A percentile compares a stretch with the other conserved stretches of the same genome.
These are phyloP conservation scores for Amborella trichopoda DNA, from an alignment of 164 flowering plant genomes.

Conservation along the genomic window DNA sequence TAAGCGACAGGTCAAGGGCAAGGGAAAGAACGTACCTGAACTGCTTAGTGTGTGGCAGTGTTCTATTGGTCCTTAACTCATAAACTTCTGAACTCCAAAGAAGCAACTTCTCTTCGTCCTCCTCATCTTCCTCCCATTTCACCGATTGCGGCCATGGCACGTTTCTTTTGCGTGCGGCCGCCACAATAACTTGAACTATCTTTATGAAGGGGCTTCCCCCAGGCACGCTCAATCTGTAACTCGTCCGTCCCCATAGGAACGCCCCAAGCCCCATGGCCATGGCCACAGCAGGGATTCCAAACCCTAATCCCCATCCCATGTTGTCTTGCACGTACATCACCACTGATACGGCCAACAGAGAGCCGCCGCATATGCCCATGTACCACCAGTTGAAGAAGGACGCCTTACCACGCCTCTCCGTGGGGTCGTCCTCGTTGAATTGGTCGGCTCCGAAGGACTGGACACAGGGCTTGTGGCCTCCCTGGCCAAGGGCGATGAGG, in stretches of 20 bases:
- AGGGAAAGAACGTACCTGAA: too few relatives aligned
- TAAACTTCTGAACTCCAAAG: too few relatives aligned
- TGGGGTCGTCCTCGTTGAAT: slow-evolving; percentile 4
- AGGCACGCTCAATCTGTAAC: background rate
- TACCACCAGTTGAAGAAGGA: slow-evolving; percentile 9
- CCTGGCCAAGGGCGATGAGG: slow-evolving; percentile 7
- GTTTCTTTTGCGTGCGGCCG: background rate
- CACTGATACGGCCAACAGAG: background rate
- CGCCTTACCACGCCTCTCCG: slow-evolving; percentile 3
- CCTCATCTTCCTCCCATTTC: too few relatives aligned
- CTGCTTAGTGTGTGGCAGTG: too few relatives aligned
- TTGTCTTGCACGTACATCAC: slow-evolving; percentile 4
- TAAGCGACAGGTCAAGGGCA: too few relatives aligned
- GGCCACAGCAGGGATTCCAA: slow-evolving; percentile 1
- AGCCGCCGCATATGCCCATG: slow-evolving; percentile 6
- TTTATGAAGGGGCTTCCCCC: background rate
- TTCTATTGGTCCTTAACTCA: too few relatives aligned
- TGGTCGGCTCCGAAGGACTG: slow-evolving; percentile 8
- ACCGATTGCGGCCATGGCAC: too few relatives aligned
- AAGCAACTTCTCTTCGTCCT: too few relatives aligned
- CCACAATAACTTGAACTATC: slow-evolving; percentile 4
- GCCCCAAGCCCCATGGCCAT: background rate
- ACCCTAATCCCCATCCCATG: slow-evolving; percentile 3
- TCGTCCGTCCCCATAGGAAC: background rate
- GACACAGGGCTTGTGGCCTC: slow-evolving; percentile 6